Evolutionary conservation across 2,329 filamentous ascomycete species (phyloP), one percentile per base, ranked within the genome.

Genomic region (Anisogramma anomala): DNA sequence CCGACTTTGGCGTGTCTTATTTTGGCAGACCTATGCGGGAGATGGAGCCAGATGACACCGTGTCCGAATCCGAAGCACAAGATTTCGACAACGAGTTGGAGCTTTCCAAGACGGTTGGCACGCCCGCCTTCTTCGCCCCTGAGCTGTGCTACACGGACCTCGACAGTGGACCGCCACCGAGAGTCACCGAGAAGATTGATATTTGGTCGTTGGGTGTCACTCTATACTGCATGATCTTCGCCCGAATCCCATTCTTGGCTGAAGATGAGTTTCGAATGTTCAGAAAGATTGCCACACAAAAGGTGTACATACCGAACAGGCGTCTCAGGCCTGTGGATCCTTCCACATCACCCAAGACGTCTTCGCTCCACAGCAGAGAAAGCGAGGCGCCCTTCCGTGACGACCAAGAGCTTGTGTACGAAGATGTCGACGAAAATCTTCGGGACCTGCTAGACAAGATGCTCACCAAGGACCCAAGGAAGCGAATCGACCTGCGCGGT

Each of bases 1-100:
- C 91, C 4, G 91, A 98, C 56, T 98, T 98, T 65, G 91, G 91
- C 23, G 91, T 98, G 1, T 98, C 91, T 1, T 98, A 96, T 60
- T 85, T 98, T 48, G 91, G 91, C 20, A 79, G 86, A 37, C 86
- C 86, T 1, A 83, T 88, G 43, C 74, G 84, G 28, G 85, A 94
- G 34, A 84, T 83, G 39, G 85, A 93, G 52, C 73, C 78, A 27
- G 81, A 85, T 44, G 82, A 87, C 61, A 79, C 65, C 46, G 79
- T 67, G 14, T 82, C 82, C 3, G 84, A 93, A 56, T 84, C 81
- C 1, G 88, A 95, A 58, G 83, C 84, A 9, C 79, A 77, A 30
- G 85, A 94, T 54, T 78, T 94, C 44, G 88, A 95, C 52, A 86
- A 95, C 57, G 88, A 94, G 48, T 77, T 94, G 46, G 91, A 96